Base-by-base conservation (phyloP, 805 yeast species). In the Cephaloascus albidus region DNA sequence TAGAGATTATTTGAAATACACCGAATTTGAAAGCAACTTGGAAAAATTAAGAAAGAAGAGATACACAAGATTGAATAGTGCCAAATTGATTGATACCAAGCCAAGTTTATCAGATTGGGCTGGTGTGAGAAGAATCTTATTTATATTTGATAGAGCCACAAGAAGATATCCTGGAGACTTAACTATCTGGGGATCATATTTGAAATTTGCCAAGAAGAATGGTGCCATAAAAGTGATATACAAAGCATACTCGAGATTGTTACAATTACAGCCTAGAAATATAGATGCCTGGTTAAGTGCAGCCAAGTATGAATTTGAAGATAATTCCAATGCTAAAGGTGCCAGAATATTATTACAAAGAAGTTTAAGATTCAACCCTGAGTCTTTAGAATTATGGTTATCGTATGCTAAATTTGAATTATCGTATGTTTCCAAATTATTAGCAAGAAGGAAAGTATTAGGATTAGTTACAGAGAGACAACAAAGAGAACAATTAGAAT, bases 221-320 rank as follows among this genome's bases (percentile, higher is more conserved):
- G 85, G 84, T 8, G 78, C 87, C 3, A 76, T 82, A 45, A 81
- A 80, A 51, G 78, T 78, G 39, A 76, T 83, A 15, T 85, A 85
- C 54, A 78, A 78, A 46, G 78, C 86, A 5, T 86, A 88, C 57
- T 80, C 89, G 4, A 75, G 77, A 42, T 67, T 90, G 48, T 68
- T 93, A 49, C 86, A 81, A 58, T 63, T 88, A 45, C 97, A 93
- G 55, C 97, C 98, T n/a, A 74, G 84, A 34, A 85, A 89, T 53
- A 75, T 87, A 2, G 84, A 81, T 49, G 84, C 90, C 15, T 93
- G 98, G 98, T 76, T 93, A 34, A 76, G 86, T 51, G 97, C 96
- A 18, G 96, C 97, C 23, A 85, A 85, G 54, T 87, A 86, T 60
- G 97, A 93, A 61, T 81, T 85, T 51, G 96, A 90, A 49, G 75